Percentiles rank a stretch among this genome's conserved stretches.
These are phyloP conservation scores for Globisporangium radiosum DNA, from an alignment of 352 stramenopile genomes.

Conservation along the genomic window DNA sequence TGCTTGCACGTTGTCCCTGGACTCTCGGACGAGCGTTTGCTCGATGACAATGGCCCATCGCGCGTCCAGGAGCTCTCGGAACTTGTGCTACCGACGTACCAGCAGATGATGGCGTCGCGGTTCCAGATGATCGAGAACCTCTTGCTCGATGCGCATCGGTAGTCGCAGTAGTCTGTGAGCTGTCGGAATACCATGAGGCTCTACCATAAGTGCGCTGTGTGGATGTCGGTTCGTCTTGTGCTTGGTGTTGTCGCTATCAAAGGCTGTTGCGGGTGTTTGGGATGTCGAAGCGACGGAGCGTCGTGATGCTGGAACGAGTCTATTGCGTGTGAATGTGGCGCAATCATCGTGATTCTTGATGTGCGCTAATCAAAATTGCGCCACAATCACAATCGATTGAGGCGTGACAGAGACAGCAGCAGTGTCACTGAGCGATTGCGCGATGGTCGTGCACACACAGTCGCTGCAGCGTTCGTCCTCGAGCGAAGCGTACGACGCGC, in stretches of 20 bases:
- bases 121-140: constrained; percentile 17
- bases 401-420: neutral
- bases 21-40: constrained; percentile 7
- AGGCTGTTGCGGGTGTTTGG: too few species aligned
- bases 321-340: too few species aligned
- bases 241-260: too few species aligned
- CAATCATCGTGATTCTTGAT: too few species aligned
- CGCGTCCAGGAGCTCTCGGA: constrained; percentile 3
- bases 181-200: too few species aligned
- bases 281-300: too few species aligned
- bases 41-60: neutral
- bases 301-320: too few species aligned
- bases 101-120: constrained; percentile 1
- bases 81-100: constrained; percentile 9
- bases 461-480: neutral
- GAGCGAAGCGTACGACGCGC: constrained; percentile 2
- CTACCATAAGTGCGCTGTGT: too few species aligned
- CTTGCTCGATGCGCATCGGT: constrained; percentile 8
- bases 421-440: neutral
- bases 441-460: neutral
- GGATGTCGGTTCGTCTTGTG: too few species aligned
- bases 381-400: neutral
- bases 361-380: too few species aligned
- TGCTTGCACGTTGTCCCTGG: constrained; percentile 6
- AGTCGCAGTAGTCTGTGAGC: neutral